Evolutionary conservation across 208 protist species (phyloP), one percentile per base, ranked within the genome.

Genomic region (Cochliopodium minus): DNA sequence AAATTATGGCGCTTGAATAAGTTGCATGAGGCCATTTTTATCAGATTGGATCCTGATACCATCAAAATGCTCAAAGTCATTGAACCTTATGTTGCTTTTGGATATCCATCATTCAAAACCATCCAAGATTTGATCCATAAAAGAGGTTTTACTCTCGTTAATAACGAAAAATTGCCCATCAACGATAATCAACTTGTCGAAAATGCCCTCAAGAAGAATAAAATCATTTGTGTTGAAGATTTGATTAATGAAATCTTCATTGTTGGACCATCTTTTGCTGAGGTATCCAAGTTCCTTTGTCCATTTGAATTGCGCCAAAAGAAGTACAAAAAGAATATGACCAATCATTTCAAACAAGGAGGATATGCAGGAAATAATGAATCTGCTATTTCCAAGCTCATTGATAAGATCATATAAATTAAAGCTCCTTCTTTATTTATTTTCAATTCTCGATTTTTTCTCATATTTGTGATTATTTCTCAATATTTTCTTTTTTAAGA

Each of bases 211-310:
- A 83, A 85, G 34, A 81, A 95, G 73, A 76, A 85, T 45, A 81
- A 79, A 53, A 77, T 99, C 58, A 76, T 96, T 47, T 98, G 92
- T 69, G 78, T 92, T 39, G 96, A 99, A 81, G 96, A 99, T 64
- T 57, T 99, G 25, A 86, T 99, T 67, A 91, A 99, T 87, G 90
- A 99, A 83, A 93, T 99, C 77, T 87, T 83, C 87, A 98, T 93
- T 62, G 80, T 79, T 60, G 95, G 95, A 63, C 84, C 88, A 63
- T 52, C 95, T 77, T 99, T 99, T 88, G 93, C 87, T 69, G 67
- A 88, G 60, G 94, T 87, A 40, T 92, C 80, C 72, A 85, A 91
- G 62, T 94, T 94, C 71, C 58, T 99, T 40, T 98, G 92, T 91
- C 93, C 94, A 60, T 99, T 98, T 86, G 94, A 97, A 82, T 80